These are phyloP conservation scores for Naganishia friedmannii DNA, from an alignment of 768 basidiomycete genomes.

Conservation along the genomic window DNA sequence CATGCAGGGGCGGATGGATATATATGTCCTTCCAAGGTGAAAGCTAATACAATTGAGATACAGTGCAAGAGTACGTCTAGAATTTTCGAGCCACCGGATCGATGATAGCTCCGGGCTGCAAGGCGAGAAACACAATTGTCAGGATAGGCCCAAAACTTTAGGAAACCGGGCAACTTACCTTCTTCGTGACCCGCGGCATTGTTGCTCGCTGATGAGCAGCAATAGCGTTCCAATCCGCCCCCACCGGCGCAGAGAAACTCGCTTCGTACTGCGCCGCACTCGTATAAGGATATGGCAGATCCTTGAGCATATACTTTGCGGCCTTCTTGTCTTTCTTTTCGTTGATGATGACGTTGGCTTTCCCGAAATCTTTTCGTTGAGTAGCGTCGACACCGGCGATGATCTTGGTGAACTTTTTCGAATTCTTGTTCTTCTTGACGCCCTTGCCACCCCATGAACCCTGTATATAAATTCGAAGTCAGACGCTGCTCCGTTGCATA, in stretches of 20 bases:
- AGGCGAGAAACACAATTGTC: neutral
- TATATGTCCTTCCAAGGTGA: neutral
- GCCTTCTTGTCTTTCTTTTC: constrained; percentile 95
- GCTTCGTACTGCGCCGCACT: constrained; percentile 88
- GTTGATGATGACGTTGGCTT: constrained; percentile 87
- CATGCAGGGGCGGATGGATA: neutral
- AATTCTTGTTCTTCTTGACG: constrained; percentile 57
- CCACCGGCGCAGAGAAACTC: constrained; percentile 73
- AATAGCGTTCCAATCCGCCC: constrained; percentile 89
- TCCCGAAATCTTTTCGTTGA: constrained; percentile 76
- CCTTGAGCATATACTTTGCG: constrained; percentile 79
- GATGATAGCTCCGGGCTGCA: constrained; percentile 49
- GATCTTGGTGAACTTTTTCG: constrained; percentile 67
- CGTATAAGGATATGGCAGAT: constrained; percentile 92
- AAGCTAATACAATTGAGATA: constrained; percentile 8
- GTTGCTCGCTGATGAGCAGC: constrained; percentile 63
- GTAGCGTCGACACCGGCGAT: constrained; percentile 75
- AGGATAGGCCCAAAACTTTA: neutral
- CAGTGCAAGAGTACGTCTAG: constrained; percentile 22
- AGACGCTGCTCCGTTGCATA: neutral
- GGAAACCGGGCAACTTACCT: constrained; percentile 56
- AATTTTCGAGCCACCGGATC: constrained; percentile 49
- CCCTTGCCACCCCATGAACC: constrained; percentile 90
- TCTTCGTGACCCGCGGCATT: constrained; percentile 79
- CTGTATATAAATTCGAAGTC: constrained; percentile 53